Evolutionary conservation across 768 basidiomycete genomes (phyloP).

Genomic region (Terana coerulea): DNA sequence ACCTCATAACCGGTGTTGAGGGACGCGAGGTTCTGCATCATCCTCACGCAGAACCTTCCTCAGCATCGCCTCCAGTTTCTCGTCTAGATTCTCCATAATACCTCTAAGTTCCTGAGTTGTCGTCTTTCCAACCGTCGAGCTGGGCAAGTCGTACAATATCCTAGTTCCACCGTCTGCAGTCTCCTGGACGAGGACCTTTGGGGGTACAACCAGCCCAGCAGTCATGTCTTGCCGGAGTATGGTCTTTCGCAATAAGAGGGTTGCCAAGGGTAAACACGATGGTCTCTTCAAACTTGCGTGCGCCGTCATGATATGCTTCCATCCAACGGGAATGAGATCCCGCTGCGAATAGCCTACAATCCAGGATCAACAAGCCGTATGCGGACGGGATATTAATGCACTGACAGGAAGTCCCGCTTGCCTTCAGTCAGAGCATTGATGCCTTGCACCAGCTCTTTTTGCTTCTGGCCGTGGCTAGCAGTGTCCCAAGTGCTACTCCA

Average conservation of each 20-base stretch:
- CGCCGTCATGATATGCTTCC: not conserved
- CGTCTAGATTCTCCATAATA: conserved; percentile 38
- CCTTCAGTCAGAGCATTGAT: conserved; percentile 11
- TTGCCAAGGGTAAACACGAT: conserved; percentile 48
- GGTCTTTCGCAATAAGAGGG: conserved; percentile 43
- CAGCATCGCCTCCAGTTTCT: not conserved
- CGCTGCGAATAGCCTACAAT: conserved; percentile 7
- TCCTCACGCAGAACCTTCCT: not conserved
- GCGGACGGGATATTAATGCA: not conserved
- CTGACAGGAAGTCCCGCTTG: conserved; percentile 12
- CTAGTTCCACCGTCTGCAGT: conserved; percentile 37
- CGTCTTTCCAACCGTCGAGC: conserved; percentile 37
- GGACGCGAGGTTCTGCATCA: not conserved
- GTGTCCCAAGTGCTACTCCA: not conserved
- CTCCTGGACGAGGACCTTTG: conserved; percentile 40
- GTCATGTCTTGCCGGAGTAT: conserved; percentile 40
- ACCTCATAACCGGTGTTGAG: too few species aligned
- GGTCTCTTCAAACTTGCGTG: conserved; percentile 12
- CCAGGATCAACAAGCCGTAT: not conserved
- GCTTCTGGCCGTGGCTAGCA: not conserved
- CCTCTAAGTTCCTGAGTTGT: conserved; percentile 37
- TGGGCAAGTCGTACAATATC: conserved; percentile 45
- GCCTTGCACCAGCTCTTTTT: conserved; percentile 5
- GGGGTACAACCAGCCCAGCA: conserved; percentile 43
- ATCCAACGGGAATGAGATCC: not conserved